Conservation (phyloP, 176 grass and related monocot species). For the Melocanna baccifera region DNA sequence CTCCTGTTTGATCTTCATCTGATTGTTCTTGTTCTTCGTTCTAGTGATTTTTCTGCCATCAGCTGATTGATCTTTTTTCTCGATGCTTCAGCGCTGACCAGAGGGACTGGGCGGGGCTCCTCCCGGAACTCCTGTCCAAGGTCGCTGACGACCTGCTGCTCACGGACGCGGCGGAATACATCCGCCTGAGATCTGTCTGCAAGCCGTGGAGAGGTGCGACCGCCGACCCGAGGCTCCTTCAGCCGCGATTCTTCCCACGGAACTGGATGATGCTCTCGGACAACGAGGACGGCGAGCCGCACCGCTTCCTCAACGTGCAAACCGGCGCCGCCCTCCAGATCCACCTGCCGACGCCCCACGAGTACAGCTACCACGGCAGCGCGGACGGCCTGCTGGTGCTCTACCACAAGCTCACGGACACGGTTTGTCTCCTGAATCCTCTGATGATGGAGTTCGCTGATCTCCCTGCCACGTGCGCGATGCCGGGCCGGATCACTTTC, state of each 20-base stretch:
- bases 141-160: background rate
- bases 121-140: background rate
- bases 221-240: background rate
- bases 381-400: constrained; percentile 1
- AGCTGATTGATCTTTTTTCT: background rate
- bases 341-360: background rate
- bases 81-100: background rate
- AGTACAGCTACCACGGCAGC: background rate
- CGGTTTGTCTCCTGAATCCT: background rate
- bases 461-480: too few relatives aligned
- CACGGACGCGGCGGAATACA: background rate
- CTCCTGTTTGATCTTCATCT: too few relatives aligned
- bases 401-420: background rate
- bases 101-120: background rate
- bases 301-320: background rate
- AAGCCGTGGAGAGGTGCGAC: background rate
- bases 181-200: background rate
- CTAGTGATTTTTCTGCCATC: too few relatives aligned
- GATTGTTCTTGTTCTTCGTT: too few relatives aligned
- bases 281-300: too few relatives aligned
- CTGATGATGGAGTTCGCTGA: background rate
- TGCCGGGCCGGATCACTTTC: too few relatives aligned
- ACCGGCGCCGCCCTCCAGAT: background rate
- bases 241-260: background rate
- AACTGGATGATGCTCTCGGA: background rate